Evolutionary conservation across 2,329 filamentous ascomycete species (phyloP).

Genomic region (Diaporthe sp.): DNA sequence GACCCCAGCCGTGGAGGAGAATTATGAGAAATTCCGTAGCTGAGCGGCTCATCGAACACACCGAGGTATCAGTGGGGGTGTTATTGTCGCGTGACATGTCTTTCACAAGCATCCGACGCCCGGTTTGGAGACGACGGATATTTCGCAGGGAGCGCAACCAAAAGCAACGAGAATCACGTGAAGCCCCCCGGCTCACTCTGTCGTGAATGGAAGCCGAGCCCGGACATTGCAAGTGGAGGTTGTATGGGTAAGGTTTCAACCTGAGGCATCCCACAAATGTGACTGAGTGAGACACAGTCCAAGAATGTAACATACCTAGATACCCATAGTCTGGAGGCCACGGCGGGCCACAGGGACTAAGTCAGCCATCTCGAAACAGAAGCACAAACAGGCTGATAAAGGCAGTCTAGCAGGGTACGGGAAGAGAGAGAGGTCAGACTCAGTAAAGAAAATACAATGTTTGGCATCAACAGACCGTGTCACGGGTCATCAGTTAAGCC

Average conservation of each 20-base stretch:
- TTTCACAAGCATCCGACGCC: background rate
- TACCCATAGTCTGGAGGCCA: background rate
- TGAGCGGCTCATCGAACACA: background rate
- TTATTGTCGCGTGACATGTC: too few relatives aligned
- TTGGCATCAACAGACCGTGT: slow-evolving; percentile 41
- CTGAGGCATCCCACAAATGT: slow-evolving; percentile 2
- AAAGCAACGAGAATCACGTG: background rate
- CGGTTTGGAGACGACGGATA: background rate
- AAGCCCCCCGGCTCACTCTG: background rate
- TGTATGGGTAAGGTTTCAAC: slow-evolving; percentile 1
- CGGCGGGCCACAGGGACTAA: background rate
- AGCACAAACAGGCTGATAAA: background rate
- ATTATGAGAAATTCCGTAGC: too few relatives aligned
- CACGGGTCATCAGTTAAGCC: slow-evolving; percentile 42
- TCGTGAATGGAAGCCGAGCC: too few relatives aligned
- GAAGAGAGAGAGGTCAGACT: slow-evolving; percentile 5
- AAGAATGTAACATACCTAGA: background rate
- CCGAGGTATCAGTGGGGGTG: background rate
- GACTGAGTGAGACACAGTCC: background rate
- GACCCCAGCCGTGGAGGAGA: too few relatives aligned
- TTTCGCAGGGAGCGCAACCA: background rate
- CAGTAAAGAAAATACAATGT: slow-evolving; percentile 28
- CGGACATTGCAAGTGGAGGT: background rate
- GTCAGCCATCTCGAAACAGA: slow-evolving; percentile 21
- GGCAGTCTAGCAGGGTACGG: background rate